phyloP scores from a whole-genome alignment of 805 yeast genomes.

The Cephaloascus albidus region DNA sequence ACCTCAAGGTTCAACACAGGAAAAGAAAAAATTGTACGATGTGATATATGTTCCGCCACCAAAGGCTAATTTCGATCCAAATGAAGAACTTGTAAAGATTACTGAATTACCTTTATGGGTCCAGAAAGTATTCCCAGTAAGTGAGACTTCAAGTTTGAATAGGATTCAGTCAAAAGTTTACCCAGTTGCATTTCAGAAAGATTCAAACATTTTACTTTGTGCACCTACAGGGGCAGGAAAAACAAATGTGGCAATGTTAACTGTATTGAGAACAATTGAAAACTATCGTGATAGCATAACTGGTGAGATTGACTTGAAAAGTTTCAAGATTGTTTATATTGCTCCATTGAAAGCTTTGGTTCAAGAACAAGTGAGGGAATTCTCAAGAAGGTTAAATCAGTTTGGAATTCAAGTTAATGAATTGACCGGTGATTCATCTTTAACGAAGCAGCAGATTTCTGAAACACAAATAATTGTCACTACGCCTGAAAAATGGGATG shows the following conservation, averaged over 20 bases:
- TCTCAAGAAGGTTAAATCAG: constrained; percentile 54
- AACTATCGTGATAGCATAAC: constrained; percentile 35
- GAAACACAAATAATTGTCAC: constrained; percentile 81
- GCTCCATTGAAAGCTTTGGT: constrained; percentile 94
- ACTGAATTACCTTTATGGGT: constrained; percentile 76
- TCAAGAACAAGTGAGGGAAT: constrained; percentile 88
- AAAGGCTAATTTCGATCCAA: constrained; percentile 14
- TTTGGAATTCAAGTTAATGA: constrained; percentile 73
- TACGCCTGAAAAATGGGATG: constrained; percentile 98
- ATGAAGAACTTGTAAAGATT: constrained; percentile 44
- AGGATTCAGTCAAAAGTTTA: constrained; percentile 76
- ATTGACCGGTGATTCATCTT: constrained; percentile 80
- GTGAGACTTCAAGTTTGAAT: constrained; percentile 62
- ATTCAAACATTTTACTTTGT: constrained; percentile 71
- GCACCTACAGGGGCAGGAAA: constrained; percentile 99
- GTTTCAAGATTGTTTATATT: constrained; percentile 74
- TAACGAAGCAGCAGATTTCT: constrained; percentile 65
- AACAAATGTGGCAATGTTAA: constrained; percentile 89
- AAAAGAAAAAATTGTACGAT: constrained; percentile 67
- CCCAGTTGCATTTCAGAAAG: constrained; percentile 67
- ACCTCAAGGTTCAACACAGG: constrained; percentile 79
- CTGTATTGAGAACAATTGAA: constrained; percentile 56
- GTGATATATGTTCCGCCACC: constrained; percentile 93
- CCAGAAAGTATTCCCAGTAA: constrained; percentile 58
- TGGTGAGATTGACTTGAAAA: constrained; percentile 41